Conservation (phyloP, 805 yeast species). For the Ogataea corticis region DNA sequence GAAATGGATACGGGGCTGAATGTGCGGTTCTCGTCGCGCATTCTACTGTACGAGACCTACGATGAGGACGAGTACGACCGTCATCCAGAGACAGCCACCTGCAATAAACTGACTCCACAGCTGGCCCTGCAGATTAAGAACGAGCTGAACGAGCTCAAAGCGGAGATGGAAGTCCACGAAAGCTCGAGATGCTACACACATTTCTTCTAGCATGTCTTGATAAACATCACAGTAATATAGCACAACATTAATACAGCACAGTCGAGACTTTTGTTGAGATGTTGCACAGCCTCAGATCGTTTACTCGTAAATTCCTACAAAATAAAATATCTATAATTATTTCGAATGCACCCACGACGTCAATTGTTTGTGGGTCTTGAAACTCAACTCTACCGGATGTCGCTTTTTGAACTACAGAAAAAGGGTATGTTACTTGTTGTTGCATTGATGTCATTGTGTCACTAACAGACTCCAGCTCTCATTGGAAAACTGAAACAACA, state of each 20-base stretch:
- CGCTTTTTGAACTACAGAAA: slow-evolving; percentile 28
- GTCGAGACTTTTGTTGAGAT: background rate
- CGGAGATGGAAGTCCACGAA: slow-evolving; percentile 81
- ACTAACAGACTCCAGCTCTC: slow-evolving; percentile 17
- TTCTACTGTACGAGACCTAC: slow-evolving; percentile 83
- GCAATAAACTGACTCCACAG: slow-evolving; percentile 85
- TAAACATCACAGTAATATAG: too few species aligned
- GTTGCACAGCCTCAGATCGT: too few species aligned
- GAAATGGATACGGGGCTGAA: slow-evolving; percentile 8
- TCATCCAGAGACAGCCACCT: slow-evolving; percentile 89
- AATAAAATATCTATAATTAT: too few species aligned
- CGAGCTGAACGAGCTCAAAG: slow-evolving; percentile 78
- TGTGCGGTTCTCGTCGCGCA: slow-evolving; percentile 71
- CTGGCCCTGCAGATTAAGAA: slow-evolving; percentile 84
- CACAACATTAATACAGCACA: background rate
- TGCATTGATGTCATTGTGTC: background rate
- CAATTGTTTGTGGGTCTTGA: too few species aligned
- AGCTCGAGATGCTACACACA: slow-evolving; percentile 81
- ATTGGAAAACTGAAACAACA: slow-evolving; percentile 19
- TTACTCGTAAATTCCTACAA: too few species aligned
- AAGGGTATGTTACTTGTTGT: slow-evolving; percentile 20
- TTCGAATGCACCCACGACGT: too few species aligned
- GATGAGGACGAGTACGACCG: slow-evolving; percentile 85
- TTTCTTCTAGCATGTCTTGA: slow-evolving; percentile 49
- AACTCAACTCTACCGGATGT: background rate